A percentile compares a stretch with the other conserved stretches of the same genome.
Evolutionary conservation across 2,329 filamentous ascomycete genomes (phyloP).

Genomic region (Didymella segeticola): DNA sequence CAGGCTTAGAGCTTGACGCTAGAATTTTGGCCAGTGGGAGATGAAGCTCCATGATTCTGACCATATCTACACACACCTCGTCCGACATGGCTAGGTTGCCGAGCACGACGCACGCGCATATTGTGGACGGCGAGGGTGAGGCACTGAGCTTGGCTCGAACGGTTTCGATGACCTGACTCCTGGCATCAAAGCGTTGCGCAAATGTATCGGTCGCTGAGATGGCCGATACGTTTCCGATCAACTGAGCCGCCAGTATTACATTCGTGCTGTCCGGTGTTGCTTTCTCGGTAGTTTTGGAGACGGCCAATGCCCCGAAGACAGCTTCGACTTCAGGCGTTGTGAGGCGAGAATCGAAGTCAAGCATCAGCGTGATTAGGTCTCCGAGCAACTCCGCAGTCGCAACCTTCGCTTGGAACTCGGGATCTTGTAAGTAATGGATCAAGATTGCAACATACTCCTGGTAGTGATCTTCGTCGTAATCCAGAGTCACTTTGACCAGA

Average conservation of each 20-base stretch:
- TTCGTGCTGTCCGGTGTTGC: conserved; percentile 28
- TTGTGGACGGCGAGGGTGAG: conserved; percentile 33
- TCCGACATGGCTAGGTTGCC: conserved; percentile 49
- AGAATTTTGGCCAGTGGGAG: conserved; percentile 39
- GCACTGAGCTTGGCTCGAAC: conserved; percentile 34
- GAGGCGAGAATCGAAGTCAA: conserved; percentile 41
- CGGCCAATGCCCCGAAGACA: conserved; percentile 38
- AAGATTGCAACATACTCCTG: conserved; percentile 42
- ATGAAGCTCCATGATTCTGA: conserved; percentile 42
- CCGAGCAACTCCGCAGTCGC: conserved; percentile 38
- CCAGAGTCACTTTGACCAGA: conserved; percentile 35
- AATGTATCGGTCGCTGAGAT: conserved; percentile 47
- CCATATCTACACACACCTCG: conserved; percentile 43
- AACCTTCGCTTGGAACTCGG: conserved; percentile 43
- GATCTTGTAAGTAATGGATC: conserved; percentile 45
- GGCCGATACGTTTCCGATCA: conserved; percentile 41
- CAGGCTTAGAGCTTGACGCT: conserved; percentile 31
- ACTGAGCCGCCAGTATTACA: conserved; percentile 39
- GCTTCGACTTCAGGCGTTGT: conserved; percentile 33
- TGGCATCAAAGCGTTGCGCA: conserved; percentile 31
- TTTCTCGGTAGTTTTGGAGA: conserved; percentile 34
- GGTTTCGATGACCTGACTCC: conserved; percentile 37
- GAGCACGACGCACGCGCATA: conserved; percentile 48
- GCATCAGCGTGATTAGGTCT: conserved; percentile 38
- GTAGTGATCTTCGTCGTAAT: conserved; percentile 46